Evolutionary conservation across 805 yeast species (phyloP), one percentile per base, ranked within the genome.

Genomic region (Metschnikowia noctiluminum): DNA sequence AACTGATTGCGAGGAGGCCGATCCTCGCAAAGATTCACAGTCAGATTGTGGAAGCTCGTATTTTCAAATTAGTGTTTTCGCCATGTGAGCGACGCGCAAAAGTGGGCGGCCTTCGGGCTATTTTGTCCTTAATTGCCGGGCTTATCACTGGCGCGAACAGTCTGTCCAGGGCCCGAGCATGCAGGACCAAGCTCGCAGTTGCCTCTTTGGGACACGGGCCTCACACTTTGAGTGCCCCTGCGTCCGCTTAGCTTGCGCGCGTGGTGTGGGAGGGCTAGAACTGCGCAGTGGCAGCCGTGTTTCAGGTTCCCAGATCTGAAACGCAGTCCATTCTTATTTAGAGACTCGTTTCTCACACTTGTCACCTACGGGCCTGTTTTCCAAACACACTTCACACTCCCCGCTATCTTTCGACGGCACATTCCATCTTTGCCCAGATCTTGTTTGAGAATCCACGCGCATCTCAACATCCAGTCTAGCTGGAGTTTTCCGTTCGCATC

Each of bases 271-370:
- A 42, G 38, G 48, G 31, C 42, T 31, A 35, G 52, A 40, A 16
- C 15, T 40, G 52, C 50, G 47, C 48, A 31, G 50, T 39, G 40
- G 43, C 45, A 47, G 47, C 41, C 42, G 48, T 52, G 57, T 54
- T 54, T 54, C 57, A 54, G 52, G 38, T 49, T 36, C 35, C 38
- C 40, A 14, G 28, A 50, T 34, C 54, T 54, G 56, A 54, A 54
- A 54, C 58, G 36, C 35, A 38, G 52, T 39, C 50, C 43, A 31
- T 37, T 35, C 50, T 43, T 51, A 48, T 54, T 50, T 54, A 49
- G 56, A 34, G 46, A 13, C 51, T 45, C 16, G 28, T 37, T 34
- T 40, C 43, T 42, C 52, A 42, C 41, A 37, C 45, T 38, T 32
- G 15, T 35, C 38, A n/a, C 32, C 15, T 38, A 26, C 40, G 21